phyloP scores from a whole-genome alignment of 2,329 filamentous ascomycete species.

The Fonsecaea erecta region DNA sequence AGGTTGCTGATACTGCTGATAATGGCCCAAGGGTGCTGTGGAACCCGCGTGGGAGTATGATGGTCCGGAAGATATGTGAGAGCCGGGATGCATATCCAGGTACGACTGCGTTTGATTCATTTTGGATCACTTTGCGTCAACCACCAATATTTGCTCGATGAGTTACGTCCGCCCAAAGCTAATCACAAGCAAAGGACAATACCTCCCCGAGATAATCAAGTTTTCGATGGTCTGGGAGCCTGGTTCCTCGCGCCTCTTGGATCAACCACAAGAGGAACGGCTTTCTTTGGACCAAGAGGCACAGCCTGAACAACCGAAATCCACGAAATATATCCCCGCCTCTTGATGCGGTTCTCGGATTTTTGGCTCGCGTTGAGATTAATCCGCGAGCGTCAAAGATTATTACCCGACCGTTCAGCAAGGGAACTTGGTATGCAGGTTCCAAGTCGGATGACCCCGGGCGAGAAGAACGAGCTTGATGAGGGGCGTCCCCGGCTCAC shows the following conservation, averaged over 20 bases:
- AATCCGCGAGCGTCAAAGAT: neutral
- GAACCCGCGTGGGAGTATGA: conserved; percentile 77
- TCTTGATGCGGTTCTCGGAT: conserved; percentile 10
- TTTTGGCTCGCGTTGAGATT: neutral
- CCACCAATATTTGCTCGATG: conserved; percentile 10
- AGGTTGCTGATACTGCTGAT: conserved; percentile 75
- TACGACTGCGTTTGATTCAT: conserved; percentile 86
- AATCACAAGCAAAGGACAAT: conserved; percentile 29
- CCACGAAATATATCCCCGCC: conserved; percentile 14
- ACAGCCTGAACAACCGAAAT: neutral
- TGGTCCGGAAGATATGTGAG: conserved; percentile 78
- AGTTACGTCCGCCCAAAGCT: conserved; percentile 20
- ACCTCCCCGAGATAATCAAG: conserved; percentile 21
- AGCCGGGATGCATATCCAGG: conserved; percentile 75
- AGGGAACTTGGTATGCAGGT: neutral
- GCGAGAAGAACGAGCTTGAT: neutral
- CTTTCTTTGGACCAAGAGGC: neutral
- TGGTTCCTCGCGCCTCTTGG: neutral
- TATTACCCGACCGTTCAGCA: neutral
- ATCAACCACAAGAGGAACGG: neutral
- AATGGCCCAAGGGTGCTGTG: conserved; percentile 73
- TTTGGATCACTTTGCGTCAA: conserved; percentile 39
- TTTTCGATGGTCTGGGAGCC: conserved; percentile 3
- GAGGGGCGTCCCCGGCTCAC: neutral
- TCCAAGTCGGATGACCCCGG: conserved; percentile 2